phyloP scores from a whole-genome alignment of 2,329 filamentous ascomycete species.

The Fusarium sp. region DNA sequence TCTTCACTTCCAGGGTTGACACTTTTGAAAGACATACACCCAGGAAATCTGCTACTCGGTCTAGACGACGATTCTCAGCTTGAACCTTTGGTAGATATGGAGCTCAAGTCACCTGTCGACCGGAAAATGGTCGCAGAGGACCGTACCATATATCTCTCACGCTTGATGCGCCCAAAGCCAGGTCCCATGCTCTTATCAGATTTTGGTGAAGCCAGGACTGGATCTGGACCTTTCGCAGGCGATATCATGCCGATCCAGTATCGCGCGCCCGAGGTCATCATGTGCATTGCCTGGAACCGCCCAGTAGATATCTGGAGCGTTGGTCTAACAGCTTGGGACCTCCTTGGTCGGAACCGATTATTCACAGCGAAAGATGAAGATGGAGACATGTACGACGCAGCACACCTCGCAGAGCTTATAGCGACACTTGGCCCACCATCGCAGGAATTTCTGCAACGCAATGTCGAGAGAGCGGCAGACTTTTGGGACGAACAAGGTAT shows the following conservation, averaged over 20 bases:
- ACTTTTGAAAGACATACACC: slow-evolving; percentile 36
- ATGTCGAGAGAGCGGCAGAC: slow-evolving; percentile 19
- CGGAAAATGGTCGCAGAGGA: slow-evolving; percentile 23
- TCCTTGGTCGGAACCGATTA: slow-evolving; percentile 28
- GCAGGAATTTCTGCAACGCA: slow-evolving; percentile 16
- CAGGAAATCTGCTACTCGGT: slow-evolving; percentile 40
- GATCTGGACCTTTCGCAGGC: slow-evolving; percentile 39
- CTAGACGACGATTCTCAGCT: slow-evolving; percentile 35
- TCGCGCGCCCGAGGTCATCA: slow-evolving; percentile 38
- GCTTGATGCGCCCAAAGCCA: slow-evolving; percentile 35
- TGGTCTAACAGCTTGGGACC: slow-evolving; percentile 41
- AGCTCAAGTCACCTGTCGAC: slow-evolving; percentile 33
- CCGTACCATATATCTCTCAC: slow-evolving; percentile 42
- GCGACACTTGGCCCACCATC: slow-evolving; percentile 38
- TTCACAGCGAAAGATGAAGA: slow-evolving; percentile 37
- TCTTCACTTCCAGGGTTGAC: neutral
- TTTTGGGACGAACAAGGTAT: slow-evolving; percentile 38
- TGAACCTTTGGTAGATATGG: slow-evolving; percentile 32
- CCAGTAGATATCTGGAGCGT: slow-evolving; percentile 45
- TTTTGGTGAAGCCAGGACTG: slow-evolving; percentile 42
- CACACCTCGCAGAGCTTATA: slow-evolving; percentile 38
- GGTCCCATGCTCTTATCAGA: slow-evolving; percentile 43
- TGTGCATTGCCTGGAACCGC: slow-evolving; percentile 39
- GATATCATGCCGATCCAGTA: slow-evolving; percentile 44
- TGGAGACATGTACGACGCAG: slow-evolving; percentile 33